Conservation (phyloP, 176 grass and related monocot genomes). For the Ananas comosus region DNA sequence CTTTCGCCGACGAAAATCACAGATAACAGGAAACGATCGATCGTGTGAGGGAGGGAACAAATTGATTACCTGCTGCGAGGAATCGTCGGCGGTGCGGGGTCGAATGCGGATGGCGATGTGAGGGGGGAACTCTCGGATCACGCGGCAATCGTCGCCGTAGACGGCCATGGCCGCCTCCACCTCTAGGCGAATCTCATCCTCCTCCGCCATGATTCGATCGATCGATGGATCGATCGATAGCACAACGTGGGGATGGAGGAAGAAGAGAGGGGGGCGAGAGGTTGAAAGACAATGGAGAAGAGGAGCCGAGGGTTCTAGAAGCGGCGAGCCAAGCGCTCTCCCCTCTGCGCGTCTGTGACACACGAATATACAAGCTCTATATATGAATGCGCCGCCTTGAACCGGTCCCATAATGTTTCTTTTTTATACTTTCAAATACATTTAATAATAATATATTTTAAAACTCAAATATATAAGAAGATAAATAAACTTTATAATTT, state of each 20-base stretch:
- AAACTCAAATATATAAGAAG: too few relatives aligned
- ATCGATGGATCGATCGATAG: not conserved
- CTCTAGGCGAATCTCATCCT: constrained; percentile 67
- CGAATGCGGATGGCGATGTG: constrained; percentile 60
- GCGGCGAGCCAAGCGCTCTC: not conserved
- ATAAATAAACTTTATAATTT: too few relatives aligned
- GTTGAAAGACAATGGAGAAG: not conserved
- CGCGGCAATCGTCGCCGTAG: constrained; percentile 63
- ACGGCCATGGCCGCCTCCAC: constrained; percentile 65
- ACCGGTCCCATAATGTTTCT: too few relatives aligned
- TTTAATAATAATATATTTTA: too few relatives aligned
- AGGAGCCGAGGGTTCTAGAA: not conserved
- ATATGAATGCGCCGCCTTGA: too few relatives aligned
- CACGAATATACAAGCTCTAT: not conserved
- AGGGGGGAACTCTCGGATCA: constrained; percentile 58
- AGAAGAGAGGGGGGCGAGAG: not conserved
- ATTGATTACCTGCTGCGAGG: constrained; percentile 63
- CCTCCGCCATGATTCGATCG: constrained; percentile 25
- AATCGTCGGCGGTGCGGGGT: constrained; percentile 74
- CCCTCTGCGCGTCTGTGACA: not conserved
- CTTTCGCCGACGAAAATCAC: not conserved
- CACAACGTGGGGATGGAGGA: not conserved
- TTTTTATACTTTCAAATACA: too few relatives aligned
- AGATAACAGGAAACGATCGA: not conserved
- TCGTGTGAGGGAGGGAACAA: not conserved